Base-by-base conservation (phyloP, 768 basidiomycete genomes). In the Suillus americanus region DNA sequence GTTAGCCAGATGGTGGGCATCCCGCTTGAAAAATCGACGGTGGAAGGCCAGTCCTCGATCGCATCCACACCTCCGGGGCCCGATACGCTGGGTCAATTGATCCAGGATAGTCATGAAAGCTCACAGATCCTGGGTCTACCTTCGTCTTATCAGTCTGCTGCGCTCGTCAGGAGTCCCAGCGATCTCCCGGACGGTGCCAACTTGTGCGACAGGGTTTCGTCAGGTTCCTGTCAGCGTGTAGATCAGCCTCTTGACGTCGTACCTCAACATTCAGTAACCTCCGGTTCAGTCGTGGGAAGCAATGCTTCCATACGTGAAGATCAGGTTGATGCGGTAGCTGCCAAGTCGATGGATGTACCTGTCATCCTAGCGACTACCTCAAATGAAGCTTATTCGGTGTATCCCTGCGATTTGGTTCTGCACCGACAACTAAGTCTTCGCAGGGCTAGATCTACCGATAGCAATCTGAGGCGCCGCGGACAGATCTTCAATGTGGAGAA, bases 1-100 rank as follows among this genome's bases (percentile, higher is more conserved):
- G 73, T 77, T 18, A 72, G 75, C 60, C 67, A 72, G 45, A 75
- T 76, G 51, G 69, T 77, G 16, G 76, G 75, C 25, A 57, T 76
- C 23, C n/a, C 75, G 7, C 20, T 64, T 13, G 50, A 28, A 18
- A 16, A 3, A 2, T 16, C 28, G 10, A 23, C 18, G 33, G 6
- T 54, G 61, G 61, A 37, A 55, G 53, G 33, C 25, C 18, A 10
- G 33, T 12, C 23, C 30, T 62, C 61, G 23, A 30, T 57, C 55
- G 35, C 55, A 10, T 57, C 55, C 55, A 57, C 55, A 57, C 56
- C 56, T 25, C 38, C 38, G 2, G 37, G 14, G 37, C 23, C 14
- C 16, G 37, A 18, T 25, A 25, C 16, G 9, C 56, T 18, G 9
- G 23, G 18, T 40, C 56, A 16, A 40, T 40, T 40, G 16, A 6